Percentiles rank a stretch among this genome's conserved stretches.
phyloP scores from a whole-genome alignment of 495 filamentous ascomycete species.

The Neurospora africana region DNA sequence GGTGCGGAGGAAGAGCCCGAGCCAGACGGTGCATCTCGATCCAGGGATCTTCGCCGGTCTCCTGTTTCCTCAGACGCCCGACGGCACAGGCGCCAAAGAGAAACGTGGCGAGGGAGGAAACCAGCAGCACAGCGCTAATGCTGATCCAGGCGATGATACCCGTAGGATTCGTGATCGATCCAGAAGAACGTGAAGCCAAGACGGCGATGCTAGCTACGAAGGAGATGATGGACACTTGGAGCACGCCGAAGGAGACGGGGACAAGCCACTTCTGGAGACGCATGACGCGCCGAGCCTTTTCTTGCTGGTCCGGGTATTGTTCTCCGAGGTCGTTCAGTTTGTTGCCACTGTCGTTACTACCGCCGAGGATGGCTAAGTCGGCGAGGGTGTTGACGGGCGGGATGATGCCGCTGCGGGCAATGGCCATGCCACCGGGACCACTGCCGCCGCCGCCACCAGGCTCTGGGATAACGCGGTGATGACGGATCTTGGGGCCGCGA shows the following conservation, averaged over 20 bases:
- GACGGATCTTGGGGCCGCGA: conserved; percentile 9
- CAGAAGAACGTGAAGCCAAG: neutral
- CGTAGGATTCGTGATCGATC: conserved; percentile 1
- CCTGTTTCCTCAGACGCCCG: neutral
- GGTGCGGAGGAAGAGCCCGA: conserved; percentile 6
- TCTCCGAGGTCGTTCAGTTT: neutral
- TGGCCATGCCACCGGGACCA: neutral
- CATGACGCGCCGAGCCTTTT: neutral
- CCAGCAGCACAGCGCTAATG: conserved; percentile 4
- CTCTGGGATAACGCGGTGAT: conserved; percentile 4
- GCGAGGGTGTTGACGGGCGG: neutral
- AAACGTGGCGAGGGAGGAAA: conserved; percentile 1
- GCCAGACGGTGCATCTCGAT: conserved; percentile 13
- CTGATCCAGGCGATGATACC: conserved; percentile 1
- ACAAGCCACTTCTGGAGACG: neutral
- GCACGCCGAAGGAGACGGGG: conserved; percentile 1
- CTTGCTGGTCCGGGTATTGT: neutral
- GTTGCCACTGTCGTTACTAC: neutral
- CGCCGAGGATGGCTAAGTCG: neutral
- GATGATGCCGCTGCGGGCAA: neutral
- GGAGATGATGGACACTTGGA: conserved; percentile 6
- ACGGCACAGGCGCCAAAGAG: neutral
- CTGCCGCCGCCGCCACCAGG: neutral
- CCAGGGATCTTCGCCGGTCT: conserved; percentile 7
- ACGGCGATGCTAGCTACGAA: conserved; percentile 10